Evolutionary conservation across 805 yeast genomes (phyloP), one percentile per base, ranked within the genome.

Genomic region (Zygosaccharomyces bisporus): DNA sequence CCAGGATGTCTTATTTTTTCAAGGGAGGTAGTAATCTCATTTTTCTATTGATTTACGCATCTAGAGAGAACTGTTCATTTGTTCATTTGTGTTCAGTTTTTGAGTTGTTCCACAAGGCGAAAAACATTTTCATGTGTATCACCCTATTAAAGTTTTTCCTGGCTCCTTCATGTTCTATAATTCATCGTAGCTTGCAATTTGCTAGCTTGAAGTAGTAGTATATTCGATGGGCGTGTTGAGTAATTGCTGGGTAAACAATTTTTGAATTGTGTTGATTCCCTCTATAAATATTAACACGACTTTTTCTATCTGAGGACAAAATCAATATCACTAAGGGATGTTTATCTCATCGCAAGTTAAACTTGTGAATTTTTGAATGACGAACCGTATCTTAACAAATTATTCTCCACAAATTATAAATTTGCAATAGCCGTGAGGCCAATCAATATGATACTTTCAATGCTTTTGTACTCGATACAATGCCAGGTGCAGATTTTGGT

Each of bases 361-460:
- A n/a, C n/a, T n/a, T n/a, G n/a, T n/a, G n/a, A n/a, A n/a, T 67
- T 70, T 23, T 66, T 61, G 6, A 75, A 54, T 0, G 71, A 63
- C 6, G 58, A 39, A 0, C 67, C 70, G 6, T 52, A 58, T 14
- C 52, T 52, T 6, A 61, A 63, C 4, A 54, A 36, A 2, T 57
- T 54, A 49, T 68, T 72, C 7, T 66, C 64, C 1, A 68, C 54
- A 18, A 75, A 50, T 40, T 74, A 76, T 4, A 75, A 56, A n/a
- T 63, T 58, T 14, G 51, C 54, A 4, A 66, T 56, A 0, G 78
- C 70, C 25, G 54, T 60, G 1, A 66, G 45, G 45, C 72, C 78
- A 16, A 75, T 70, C 21, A 72, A 56, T 71, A 73, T 67, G 14
- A 72, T 64, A 38, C 68, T 66, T 44, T 71, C 73, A 14, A 70